Evolutionary conservation across 148 eudicot genomes (phyloP).

Genomic region (Arbutus unedo): DNA sequence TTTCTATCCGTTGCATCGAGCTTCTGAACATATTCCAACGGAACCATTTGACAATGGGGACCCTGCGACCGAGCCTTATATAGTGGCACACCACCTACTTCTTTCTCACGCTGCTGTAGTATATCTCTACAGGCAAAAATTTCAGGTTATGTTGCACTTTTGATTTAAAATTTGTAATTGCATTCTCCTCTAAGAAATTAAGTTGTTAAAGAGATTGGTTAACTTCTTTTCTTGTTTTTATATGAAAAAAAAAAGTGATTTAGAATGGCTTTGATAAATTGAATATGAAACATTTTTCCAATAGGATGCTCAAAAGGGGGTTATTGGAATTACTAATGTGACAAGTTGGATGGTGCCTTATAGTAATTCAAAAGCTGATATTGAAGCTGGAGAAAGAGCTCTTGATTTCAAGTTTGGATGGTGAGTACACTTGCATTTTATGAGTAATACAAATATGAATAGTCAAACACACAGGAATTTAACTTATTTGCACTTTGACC

Average conservation of each 20-base stretch:
- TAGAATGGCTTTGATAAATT: neutral
- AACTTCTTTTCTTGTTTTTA: too few relatives aligned
- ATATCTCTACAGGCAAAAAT: constrained; percentile 31
- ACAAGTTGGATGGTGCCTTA: constrained; percentile 44
- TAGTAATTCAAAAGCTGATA: constrained; percentile 20
- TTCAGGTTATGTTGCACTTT: too few relatives aligned
- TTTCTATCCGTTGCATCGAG: neutral
- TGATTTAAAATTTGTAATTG: too few relatives aligned
- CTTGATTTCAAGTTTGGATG: constrained; percentile 59
- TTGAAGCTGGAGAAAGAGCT: constrained; percentile 34
- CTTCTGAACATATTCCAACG: neutral
- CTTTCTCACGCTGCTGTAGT: constrained; percentile 55
- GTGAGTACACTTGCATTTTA: constrained; percentile 22
- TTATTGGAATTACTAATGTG: constrained; percentile 44
- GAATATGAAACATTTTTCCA: neutral
- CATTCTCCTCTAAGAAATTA: too few relatives aligned
- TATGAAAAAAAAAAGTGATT: too few relatives aligned
- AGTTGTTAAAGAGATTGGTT: too few relatives aligned
- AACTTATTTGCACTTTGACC: too few relatives aligned
- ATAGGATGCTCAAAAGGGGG: constrained; percentile 47
- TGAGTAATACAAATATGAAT: too few relatives aligned
- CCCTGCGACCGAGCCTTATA: constrained; percentile 38
- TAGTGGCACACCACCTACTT: constrained; percentile 43
- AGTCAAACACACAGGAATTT: too few relatives aligned
- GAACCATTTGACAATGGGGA: constrained; percentile 28